Conservation (phyloP, 2,329 filamentous ascomycete genomes). For the Monilinia laxa region DNA sequence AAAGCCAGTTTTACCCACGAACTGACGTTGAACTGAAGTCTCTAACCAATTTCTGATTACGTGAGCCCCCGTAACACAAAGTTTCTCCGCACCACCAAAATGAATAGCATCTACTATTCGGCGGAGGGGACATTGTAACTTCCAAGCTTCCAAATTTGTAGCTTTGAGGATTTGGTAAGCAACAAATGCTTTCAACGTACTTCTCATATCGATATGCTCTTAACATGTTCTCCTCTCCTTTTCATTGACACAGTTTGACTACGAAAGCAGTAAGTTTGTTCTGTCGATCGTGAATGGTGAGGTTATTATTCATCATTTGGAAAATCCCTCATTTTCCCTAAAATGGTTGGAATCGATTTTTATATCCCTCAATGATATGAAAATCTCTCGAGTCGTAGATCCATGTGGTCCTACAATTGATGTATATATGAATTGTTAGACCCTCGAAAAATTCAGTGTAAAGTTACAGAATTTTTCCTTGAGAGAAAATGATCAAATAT, state of each 20-base stretch:
- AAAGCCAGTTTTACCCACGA: neutral
- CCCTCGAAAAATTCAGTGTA: conserved; percentile 1
- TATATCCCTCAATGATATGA: conserved; percentile 1
- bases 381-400: neutral
- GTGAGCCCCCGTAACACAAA: neutral
- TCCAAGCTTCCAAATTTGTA: neutral
- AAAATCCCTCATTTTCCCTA: neutral
- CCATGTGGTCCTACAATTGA: neutral
- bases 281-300: neutral
- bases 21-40: neutral
- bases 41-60: neutral
- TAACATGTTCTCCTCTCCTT: neutral
- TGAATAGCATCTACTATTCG: neutral
- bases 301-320: neutral
- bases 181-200: neutral
- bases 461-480: neutral
- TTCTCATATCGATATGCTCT: neutral
- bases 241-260: neutral
- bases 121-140: neutral
- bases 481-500: neutral
- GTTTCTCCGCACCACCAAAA: neutral
- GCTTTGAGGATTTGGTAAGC: neutral
- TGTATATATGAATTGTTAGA: conserved; percentile 15
- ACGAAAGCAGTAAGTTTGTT: neutral
- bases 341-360: neutral